Percentiles rank a stretch among this genome's conserved stretches.
These are phyloP conservation scores for Neonectria hederae DNA, from an alignment of 2,329 filamentous ascomycete species.

Conservation along the genomic window DNA sequence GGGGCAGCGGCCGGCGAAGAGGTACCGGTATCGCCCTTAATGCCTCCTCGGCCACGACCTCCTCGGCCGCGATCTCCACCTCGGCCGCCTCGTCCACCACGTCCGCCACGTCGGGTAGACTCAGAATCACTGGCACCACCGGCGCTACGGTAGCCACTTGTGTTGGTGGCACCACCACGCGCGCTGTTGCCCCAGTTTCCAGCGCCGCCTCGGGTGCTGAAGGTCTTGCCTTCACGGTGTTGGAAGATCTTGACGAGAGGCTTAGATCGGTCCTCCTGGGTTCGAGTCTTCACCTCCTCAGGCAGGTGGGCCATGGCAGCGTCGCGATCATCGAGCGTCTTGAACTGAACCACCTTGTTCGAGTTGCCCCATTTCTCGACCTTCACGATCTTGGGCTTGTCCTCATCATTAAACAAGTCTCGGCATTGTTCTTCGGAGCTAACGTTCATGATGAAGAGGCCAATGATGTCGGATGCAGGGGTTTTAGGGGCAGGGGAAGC, in stretches of 20 bases:
- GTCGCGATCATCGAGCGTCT: slow-evolving; percentile 80
- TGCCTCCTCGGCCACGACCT: slow-evolving; percentile 64
- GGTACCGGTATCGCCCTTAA: slow-evolving; percentile 67
- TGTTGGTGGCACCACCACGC: slow-evolving; percentile 65
- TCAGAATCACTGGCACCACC: slow-evolving; percentile 77
- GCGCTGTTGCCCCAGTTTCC: slow-evolving; percentile 74
- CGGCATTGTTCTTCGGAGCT: slow-evolving; percentile 84
- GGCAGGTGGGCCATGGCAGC: slow-evolving; percentile 79
- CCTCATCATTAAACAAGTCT: slow-evolving; percentile 83
- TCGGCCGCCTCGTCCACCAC: slow-evolving; percentile 66
- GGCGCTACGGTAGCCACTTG: slow-evolving; percentile 85
- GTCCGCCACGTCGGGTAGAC: slow-evolving; percentile 64
- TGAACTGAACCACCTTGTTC: slow-evolving; percentile 89
- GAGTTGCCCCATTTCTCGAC: slow-evolving; percentile 81
- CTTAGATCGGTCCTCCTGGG: slow-evolving; percentile 77
- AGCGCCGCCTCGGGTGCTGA: slow-evolving; percentile 69
- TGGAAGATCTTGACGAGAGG: slow-evolving; percentile 87
- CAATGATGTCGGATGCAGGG: slow-evolving; percentile 74
- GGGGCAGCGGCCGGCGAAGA: slow-evolving; percentile 63
- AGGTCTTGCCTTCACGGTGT: slow-evolving; percentile 68
- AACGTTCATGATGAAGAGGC: slow-evolving; percentile 89
- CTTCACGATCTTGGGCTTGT: slow-evolving; percentile 81
- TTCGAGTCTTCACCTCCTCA: slow-evolving; percentile 78
- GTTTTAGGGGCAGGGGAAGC: slow-evolving; percentile 70
- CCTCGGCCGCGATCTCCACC: slow-evolving; percentile 67